Evolutionary conservation across 2,329 filamentous ascomycete species (phyloP).

Genomic region (Nothophaeocryptopus gaeumannii): DNA sequence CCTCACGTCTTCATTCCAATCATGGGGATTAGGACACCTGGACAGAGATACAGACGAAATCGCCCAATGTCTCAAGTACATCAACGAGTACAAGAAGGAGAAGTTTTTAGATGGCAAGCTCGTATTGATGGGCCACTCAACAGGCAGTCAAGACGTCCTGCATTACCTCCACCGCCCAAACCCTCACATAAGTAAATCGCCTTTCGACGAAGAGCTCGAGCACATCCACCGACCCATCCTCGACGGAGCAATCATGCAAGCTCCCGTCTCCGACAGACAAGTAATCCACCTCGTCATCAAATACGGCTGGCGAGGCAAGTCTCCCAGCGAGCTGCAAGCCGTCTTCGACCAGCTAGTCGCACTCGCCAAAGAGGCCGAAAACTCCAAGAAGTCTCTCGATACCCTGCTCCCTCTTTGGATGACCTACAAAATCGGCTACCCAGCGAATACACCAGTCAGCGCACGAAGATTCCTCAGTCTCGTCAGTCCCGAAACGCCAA

Average conservation of each 20-base stretch:
- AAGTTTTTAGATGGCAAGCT: conserved; percentile 15
- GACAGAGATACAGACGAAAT: conserved; percentile 40
- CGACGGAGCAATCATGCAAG: conserved; percentile 30
- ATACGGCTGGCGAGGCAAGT: conserved; percentile 19
- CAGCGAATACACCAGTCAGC: conserved; percentile 23
- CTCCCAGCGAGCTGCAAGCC: conserved; percentile 15
- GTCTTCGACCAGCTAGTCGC: conserved; percentile 19
- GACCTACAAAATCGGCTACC: conserved; percentile 29
- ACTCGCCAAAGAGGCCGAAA: conserved; percentile 28
- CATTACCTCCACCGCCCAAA: conserved; percentile 26
- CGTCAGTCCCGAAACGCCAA: conserved; percentile 22
- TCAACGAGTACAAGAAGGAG: conserved; percentile 34
- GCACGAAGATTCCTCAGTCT: conserved; percentile 24
- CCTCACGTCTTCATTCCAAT: conserved; percentile 28
- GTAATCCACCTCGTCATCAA: conserved; percentile 20
- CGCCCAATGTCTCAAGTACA: conserved; percentile 29
- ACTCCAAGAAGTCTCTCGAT: conserved; percentile 26
- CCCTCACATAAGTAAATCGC: conserved; percentile 15
- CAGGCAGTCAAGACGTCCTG: conserved; percentile 24
- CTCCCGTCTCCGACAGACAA: conserved; percentile 25
- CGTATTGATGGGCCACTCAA: conserved; percentile 26
- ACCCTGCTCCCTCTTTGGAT: conserved; percentile 34
- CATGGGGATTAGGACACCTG: conserved; percentile 40
- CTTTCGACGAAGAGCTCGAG: conserved; percentile 19
- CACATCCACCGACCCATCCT: conserved; percentile 19